Evolutionary conservation across 148 eudicot species (phyloP), one percentile per base, ranked within the genome.

Genomic region (Simmondsia chinensis): DNA sequence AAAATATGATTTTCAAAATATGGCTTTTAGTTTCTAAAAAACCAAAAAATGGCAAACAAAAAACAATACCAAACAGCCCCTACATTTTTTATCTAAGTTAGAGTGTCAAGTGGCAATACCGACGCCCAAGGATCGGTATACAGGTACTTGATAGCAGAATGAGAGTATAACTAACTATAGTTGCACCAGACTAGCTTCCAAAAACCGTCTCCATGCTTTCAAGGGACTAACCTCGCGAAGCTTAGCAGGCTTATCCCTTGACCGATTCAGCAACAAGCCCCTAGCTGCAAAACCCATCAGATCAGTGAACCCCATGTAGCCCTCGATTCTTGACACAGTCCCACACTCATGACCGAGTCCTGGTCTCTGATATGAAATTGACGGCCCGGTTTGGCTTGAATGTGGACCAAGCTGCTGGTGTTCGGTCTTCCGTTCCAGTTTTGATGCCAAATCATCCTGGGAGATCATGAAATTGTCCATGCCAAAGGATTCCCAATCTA

Each of bases 401-500:
- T 68, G 49, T 21, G 23, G 38, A 3, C 6, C 20, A 36, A 24
- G 29, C 7, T 15, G 26, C 27, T 41, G 46, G 29, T 52, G 65
- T 40, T 57, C 33, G 3, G 44, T 30, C 5, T 35, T 38, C 5
- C 23, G 7, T 13, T 41, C 62, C 31, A 57, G 54, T 22, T 28
- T 39, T n/a, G 25, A 2, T 55, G 42, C 11, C 1, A 54, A 36
- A 26, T 76, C 65, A 33, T 72, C 61, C 20, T 24, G 48, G 33
- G 55, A 17, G 25, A 33, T 17, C 12, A 71, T 30, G 31, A 66
- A 68, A 28, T 24, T 59, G 6, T 57, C 65, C 74, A 70, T 65
- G 47, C 82, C 84, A 44, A 80, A 65, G 24, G 72, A 64, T 54
- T 83, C 97, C 89, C 83, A 77, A 40, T 80, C 89, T 20, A 68